These are phyloP conservation scores for Trapa bicornis DNA, from an alignment of 345 rosid species.

Conservation along the genomic window DNA sequence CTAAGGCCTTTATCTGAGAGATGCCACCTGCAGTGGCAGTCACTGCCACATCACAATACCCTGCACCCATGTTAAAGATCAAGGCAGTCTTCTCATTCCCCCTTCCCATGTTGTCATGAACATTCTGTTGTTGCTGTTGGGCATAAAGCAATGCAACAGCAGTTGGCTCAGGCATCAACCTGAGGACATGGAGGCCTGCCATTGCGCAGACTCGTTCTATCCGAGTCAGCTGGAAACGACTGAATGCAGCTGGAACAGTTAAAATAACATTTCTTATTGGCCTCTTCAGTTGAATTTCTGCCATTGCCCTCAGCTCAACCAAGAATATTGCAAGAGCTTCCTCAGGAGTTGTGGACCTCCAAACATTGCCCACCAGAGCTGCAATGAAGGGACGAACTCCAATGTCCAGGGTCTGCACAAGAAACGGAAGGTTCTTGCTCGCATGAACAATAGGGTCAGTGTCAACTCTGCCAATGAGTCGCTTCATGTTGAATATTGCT, in stretches of 20 bases:
- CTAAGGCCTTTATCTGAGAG: constrained; percentile 69
- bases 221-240: constrained; percentile 67
- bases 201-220: constrained; percentile 81
- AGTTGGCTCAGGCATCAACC: constrained; percentile 83
- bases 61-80: constrained; percentile 86
- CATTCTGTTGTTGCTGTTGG: constrained; percentile 67
- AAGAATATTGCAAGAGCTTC: constrained; percentile 75
- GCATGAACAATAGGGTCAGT: constrained; percentile 72
- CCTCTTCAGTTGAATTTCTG: constrained; percentile 54
- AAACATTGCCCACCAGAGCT: constrained; percentile 61
- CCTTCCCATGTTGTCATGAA: constrained; percentile 61
- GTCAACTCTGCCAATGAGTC: constrained; percentile 75
- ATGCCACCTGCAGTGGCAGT: constrained; percentile 90
- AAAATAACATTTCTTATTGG: constrained; percentile 64
- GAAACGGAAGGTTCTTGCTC: constrained; percentile 60
- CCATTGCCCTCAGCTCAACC: constrained; percentile 66
- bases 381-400: constrained; percentile 84
- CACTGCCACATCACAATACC: constrained; percentile 72
- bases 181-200: constrained; percentile 81
- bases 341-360: constrained; percentile 86
- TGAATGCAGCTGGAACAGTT: constrained; percentile 76
- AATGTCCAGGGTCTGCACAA: constrained; percentile 71
- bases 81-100: constrained; percentile 74
- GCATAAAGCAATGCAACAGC: constrained; percentile 81
- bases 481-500: constrained; percentile 84